Percentiles rank a stretch among this genome's conserved stretches.
Evolutionary conservation across 768 basidiomycete species (phyloP).

Genomic region (Neoboletus subvelutipes): DNA sequence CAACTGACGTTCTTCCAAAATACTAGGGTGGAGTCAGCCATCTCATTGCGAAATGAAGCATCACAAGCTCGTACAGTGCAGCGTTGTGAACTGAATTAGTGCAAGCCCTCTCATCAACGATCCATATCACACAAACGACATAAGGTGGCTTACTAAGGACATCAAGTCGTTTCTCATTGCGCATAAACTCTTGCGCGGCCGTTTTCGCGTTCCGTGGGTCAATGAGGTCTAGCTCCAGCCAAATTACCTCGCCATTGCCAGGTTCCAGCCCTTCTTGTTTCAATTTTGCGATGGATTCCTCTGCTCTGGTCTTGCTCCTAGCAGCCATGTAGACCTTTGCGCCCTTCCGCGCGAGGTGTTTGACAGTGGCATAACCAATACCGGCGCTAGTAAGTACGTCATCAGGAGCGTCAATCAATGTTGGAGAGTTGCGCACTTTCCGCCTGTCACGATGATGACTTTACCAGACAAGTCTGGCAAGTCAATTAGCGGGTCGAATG

Average conservation of each 20-base stretch:
- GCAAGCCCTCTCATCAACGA: neutral
- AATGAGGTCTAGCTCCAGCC: constrained; percentile 51
- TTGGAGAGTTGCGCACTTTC: constrained; percentile 39
- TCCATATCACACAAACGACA: neutral
- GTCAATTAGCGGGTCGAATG: constrained; percentile 35
- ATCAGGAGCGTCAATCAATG: neutral
- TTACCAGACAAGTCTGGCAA: constrained; percentile 36
- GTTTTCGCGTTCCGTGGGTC: constrained; percentile 46
- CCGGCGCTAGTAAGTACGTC: constrained; percentile 20
- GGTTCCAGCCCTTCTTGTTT: constrained; percentile 42
- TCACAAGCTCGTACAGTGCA: constrained; percentile 33
- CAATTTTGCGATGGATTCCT: constrained; percentile 47
- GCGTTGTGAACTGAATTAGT: constrained; percentile 53
- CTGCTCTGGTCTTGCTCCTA: constrained; percentile 46
- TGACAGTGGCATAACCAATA: constrained; percentile 41
- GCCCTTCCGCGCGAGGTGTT: constrained; percentile 50
- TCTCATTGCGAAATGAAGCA: neutral
- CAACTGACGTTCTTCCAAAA: constrained; percentile 19
- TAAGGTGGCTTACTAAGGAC: constrained; percentile 41
- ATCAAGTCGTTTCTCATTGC: constrained; percentile 52
- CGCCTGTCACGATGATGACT: constrained; percentile 55
- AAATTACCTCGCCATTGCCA: constrained; percentile 42
- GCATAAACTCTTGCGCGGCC: constrained; percentile 48
- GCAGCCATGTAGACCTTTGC: constrained; percentile 62
- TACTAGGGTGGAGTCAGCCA: constrained; percentile 14